Conservation (phyloP, 176 grass and related monocot species). For the Zizania latifolia region DNA sequence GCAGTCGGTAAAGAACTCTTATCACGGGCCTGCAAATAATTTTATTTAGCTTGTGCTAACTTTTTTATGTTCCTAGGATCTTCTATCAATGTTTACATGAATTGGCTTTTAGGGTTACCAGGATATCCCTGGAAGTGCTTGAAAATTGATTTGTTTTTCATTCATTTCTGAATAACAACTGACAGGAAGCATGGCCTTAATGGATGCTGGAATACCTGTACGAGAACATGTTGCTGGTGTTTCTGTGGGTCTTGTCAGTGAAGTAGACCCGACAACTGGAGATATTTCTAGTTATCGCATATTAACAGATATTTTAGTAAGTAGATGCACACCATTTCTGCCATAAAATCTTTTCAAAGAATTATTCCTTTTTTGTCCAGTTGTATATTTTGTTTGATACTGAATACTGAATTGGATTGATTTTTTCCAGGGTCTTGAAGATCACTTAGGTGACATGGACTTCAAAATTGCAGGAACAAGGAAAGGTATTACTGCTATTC, state of each 20-base stretch:
- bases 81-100: background rate
- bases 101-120: background rate
- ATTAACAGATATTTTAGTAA: conserved; percentile 96
- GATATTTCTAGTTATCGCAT: conserved; percentile 72
- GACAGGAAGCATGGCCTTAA: conserved; percentile 91
- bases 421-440: conserved; percentile 80
- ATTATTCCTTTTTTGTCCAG: background rate
- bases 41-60: background rate
- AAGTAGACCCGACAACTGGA: conserved; percentile 63
- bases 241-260: conserved; percentile 91
- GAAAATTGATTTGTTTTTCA: background rate
- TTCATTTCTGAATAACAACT: conserved; percentile 5
- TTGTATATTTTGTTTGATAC: conserved; percentile 8
- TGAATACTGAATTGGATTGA: background rate
- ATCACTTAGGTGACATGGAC: conserved; percentile 97
- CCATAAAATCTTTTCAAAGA: background rate
- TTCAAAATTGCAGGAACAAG: conserved; percentile 99
- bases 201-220: conserved; percentile 99
- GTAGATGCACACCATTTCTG: background rate
- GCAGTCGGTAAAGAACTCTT: background rate
- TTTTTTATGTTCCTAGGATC: background rate
- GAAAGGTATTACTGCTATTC: conserved; percentile 91
- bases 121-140: background rate
- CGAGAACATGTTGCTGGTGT: conserved; percentile 98
- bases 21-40: background rate